Evolutionary conservation across 176 grass and related monocot species (phyloP), one percentile per base, ranked within the genome.

Genomic region (Urochloa ruziziensis): DNA sequence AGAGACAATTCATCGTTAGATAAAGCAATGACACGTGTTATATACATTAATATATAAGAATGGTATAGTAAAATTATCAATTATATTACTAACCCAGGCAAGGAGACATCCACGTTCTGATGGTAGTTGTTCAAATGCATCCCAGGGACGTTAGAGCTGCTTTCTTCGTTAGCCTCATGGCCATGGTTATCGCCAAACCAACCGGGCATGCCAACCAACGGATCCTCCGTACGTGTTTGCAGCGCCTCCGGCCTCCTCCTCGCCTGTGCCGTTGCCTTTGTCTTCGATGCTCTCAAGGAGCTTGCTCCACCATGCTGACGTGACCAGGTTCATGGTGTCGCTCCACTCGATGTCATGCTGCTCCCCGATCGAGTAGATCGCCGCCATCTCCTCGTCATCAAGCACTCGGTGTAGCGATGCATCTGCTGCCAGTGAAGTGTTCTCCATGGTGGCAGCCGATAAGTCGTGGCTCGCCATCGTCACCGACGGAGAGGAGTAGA

Each of bases 261-360:
- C n/a, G 54, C 44, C 5, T 24, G 16, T 40, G 39, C 70, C 80
- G 33, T 64, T 32, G 23, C 80, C 73, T 61, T 61, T 83, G 23
- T 65, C 90, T 36, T 93, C 90, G 64, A 93, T 80, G 80, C 82
- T 91, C 79, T 92, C 89, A 18, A 98, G 88, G 67, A 95, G 90
- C 35, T 85, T 87, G 87, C 91, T 98, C 96, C 96, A 99, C 93
- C 91, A 99, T 35, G 85, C 85, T 24, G 96, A 94, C 2, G 93
- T 92, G 62, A 92, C 89, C 11, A 94, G 79, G 88, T 92, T 99
- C 81, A 99, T 54, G 2, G 82, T 92, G 25, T 99, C 96, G 33
- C 87, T 96, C 96, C 91, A 99, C 81, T 99, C 93, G 53, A 99
- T 94, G 47, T 96, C 85, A 49, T 99, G 91, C 44, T 85, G 91